Evolutionary conservation across 352 stramenopile genomes (phyloP).

Genomic region (Globisporangium sylvaticum): DNA sequence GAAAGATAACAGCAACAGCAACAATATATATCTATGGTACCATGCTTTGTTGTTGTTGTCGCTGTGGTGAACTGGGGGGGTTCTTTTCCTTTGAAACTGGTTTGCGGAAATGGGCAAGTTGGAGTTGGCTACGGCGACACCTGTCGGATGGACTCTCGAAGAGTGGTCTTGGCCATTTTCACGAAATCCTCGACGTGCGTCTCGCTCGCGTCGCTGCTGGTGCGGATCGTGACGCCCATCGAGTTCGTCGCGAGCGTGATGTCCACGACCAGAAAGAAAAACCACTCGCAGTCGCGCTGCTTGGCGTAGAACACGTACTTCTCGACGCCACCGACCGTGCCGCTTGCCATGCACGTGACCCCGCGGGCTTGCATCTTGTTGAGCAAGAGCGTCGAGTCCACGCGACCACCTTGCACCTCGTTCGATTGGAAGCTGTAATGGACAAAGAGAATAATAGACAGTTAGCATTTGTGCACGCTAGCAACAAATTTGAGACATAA

Average conservation of each 20-base stretch:
- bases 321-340: slow-evolving; percentile 57
- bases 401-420: slow-evolving; percentile 16
- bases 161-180: slow-evolving; percentile 24
- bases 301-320: slow-evolving; percentile 83
- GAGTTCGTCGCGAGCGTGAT: slow-evolving; percentile 35
- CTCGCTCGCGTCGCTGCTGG: slow-evolving; percentile 44
- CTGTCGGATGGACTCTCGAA: slow-evolving; percentile 13
- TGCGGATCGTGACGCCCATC: slow-evolving; percentile 37
- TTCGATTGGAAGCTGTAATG: slow-evolving; percentile 28
- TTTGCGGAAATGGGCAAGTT: background rate
- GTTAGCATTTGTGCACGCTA: background rate
- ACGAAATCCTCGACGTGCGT: slow-evolving; percentile 43
- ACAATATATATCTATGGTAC: slow-evolving; percentile 13
- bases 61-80: background rate
- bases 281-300: slow-evolving; percentile 37
- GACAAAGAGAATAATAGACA: background rate
- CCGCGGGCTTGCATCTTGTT: slow-evolving; percentile 37
- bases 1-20: background rate
- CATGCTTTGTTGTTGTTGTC: background rate
- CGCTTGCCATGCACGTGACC: slow-evolving; percentile 68
- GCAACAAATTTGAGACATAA: background rate
- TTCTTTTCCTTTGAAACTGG: background rate
- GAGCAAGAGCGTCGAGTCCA: slow-evolving; percentile 30
- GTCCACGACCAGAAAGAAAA: slow-evolving; percentile 55
- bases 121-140: background rate